Evolutionary conservation across 2,329 filamentous ascomycete species (phyloP).

Genomic region (Ophiostoma quercus): DNA sequence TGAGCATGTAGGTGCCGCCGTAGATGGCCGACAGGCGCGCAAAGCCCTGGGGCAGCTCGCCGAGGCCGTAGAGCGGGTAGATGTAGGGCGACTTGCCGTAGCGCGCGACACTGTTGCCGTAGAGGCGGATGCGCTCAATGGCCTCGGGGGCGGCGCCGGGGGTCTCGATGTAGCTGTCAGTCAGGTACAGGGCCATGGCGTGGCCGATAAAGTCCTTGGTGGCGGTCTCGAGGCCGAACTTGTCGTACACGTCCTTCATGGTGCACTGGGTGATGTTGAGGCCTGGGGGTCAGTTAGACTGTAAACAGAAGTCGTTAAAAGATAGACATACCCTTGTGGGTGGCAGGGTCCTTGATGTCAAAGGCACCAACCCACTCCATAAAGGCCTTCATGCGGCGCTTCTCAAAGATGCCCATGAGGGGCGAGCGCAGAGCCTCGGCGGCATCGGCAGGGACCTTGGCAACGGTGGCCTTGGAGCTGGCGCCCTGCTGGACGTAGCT

Average conservation of each 20-base stretch:
- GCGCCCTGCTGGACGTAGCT: conserved; percentile 91
- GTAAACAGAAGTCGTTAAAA: not conserved
- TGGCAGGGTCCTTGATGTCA: conserved; percentile 71
- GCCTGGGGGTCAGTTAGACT: conserved; percentile 45
- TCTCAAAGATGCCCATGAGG: conserved; percentile 96
- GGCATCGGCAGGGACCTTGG: conserved; percentile 94
- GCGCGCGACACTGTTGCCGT: conserved; percentile 94
- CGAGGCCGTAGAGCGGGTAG: conserved; percentile 95
- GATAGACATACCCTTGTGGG: conserved; percentile 73
- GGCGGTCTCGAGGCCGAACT: conserved; percentile 82
- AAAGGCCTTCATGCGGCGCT: conserved; percentile 93
- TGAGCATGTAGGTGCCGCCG: conserved; percentile 98
- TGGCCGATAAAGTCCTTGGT: conserved; percentile 97
- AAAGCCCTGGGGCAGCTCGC: conserved; percentile 95
- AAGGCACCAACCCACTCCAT: conserved; percentile 92
- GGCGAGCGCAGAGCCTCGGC: conserved; percentile 85
- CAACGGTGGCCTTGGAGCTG: conserved; percentile 79
- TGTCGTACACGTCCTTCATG: conserved; percentile 99
- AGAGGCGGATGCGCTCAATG: conserved; percentile 87
- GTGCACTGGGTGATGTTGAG: conserved; percentile 72
- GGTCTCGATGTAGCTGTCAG: conserved; percentile 76
- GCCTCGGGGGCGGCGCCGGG: conserved; percentile 73
- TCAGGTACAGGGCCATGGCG: conserved; percentile 93
- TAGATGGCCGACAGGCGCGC: conserved; percentile 97
- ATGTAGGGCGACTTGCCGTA: conserved; percentile 99